phyloP scores from a whole-genome alignment of 441 rosid genomes.

The Hypseocharis bilobata region DNA sequence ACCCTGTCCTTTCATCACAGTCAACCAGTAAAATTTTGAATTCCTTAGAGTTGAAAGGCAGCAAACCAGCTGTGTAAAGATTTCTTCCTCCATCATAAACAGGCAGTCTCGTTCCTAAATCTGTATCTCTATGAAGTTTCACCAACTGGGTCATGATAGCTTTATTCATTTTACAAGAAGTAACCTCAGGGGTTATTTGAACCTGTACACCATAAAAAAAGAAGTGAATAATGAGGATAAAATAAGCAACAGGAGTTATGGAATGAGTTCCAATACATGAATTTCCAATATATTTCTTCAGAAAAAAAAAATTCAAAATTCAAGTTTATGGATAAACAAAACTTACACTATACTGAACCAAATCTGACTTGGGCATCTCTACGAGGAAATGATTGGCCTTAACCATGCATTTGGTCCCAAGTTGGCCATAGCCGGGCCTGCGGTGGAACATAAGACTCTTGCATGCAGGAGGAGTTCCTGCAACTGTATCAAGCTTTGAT shows the following conservation, averaged over 20 bases:
- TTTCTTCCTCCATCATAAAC: slow-evolving; percentile 41
- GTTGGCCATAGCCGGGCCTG: slow-evolving; percentile 37
- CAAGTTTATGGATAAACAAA: neutral
- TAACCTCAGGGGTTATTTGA: slow-evolving; percentile 32
- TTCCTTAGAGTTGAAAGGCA: slow-evolving; percentile 38
- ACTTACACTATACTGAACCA: slow-evolving; percentile 40
- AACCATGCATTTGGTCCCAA: slow-evolving; percentile 36
- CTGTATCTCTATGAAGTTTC: slow-evolving; percentile 28
- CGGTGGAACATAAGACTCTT: slow-evolving; percentile 25
- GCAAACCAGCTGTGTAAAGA: slow-evolving; percentile 38
- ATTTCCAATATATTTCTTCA: neutral
- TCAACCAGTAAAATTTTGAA: slow-evolving; percentile 27
- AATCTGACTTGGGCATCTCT: slow-evolving; percentile 31
- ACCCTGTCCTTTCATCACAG: slow-evolving; percentile 28
- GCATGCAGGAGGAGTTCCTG: slow-evolving; percentile 16
- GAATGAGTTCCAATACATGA: neutral
- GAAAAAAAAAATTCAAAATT: neutral
- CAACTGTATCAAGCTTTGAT: slow-evolving; percentile 6
- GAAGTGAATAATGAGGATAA: neutral
- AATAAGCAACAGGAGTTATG: neutral
- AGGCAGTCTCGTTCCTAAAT: slow-evolving; percentile 41
- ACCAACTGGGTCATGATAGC: slow-evolving; percentile 37
- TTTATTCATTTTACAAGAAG: slow-evolving; percentile 29
- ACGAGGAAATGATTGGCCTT: slow-evolving; percentile 53
- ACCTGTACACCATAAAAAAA: slow-evolving; percentile 29